Percentiles rank a stretch among this genome's conserved stretches.
phyloP scores from a whole-genome alignment of 2,329 filamentous ascomycete species.

The Colletotrichum camelliae region DNA sequence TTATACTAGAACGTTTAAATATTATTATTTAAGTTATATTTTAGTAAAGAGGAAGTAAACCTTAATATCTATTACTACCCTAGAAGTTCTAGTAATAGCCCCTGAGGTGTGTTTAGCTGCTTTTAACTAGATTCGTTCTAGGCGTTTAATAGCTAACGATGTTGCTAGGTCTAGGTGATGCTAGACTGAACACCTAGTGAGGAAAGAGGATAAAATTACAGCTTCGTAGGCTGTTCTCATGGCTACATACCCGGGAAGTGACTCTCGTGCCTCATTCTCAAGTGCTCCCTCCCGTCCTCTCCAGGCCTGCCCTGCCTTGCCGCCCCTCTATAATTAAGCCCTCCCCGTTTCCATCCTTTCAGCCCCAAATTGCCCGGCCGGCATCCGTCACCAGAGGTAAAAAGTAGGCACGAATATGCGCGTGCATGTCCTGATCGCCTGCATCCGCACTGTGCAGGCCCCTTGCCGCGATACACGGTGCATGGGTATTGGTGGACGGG shows the following conservation, averaged over 20 bases:
- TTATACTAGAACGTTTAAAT: too few relatives aligned
- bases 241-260: neutral
- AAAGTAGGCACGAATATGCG: neutral
- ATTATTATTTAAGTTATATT: too few relatives aligned
- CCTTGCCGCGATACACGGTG: constrained; percentile 1
- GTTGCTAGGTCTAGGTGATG: too few relatives aligned
- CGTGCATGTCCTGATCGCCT: constrained; percentile 3
- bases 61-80: too few relatives aligned
- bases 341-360: neutral
- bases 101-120: too few relatives aligned
- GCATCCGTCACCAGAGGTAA: neutral
- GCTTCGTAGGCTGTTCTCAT: too few relatives aligned
- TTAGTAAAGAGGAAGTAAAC: too few relatives aligned
- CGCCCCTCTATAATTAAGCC: constrained; percentile 3
- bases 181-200: too few relatives aligned
- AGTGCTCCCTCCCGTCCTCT: neutral
- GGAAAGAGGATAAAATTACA: too few relatives aligned
- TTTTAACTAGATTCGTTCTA: too few relatives aligned
- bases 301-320: constrained; percentile 11
- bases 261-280: neutral
- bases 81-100: too few relatives aligned
- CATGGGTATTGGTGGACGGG: neutral
- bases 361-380: neutral
- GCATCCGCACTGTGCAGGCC: constrained; percentile 7
- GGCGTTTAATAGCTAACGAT: too few relatives aligned